Evolutionary conservation across 495 filamentous ascomycete genomes (phyloP), one percentile per base, ranked within the genome.

Genomic region (Podospora comata): DNA sequence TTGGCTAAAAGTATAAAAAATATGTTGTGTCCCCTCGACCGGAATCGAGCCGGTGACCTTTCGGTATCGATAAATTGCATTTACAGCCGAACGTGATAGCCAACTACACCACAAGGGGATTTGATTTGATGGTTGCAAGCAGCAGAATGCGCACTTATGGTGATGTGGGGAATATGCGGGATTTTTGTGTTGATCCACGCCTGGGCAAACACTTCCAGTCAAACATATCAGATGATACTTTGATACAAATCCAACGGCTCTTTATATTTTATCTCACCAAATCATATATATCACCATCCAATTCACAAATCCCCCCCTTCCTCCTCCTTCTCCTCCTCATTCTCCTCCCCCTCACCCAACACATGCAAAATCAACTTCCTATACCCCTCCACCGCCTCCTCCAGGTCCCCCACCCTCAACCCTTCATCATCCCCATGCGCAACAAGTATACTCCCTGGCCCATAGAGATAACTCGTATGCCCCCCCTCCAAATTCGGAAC

Each of bases 401-500:
- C 83, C 53, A 96, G 72, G 58, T 97, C 87, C 7, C 80, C 76
- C 16, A 93, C 85, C 16, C 79, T 89, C 65, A 98, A 75, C 67
- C 87, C 87, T 82, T 98, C 94, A 73, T 96, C 85, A 71, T 92
- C 90, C 4, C 89, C 88, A 77, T 98, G 94, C 4, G 95, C 94
- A 58, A 96, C 92, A 65, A 94, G 82, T 64, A 98, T 97, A 66
- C 82, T 91, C 0, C 94, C 94, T 0, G 92, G 93, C 0, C 93
- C 94, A 79, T 93, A 98, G 54, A 97, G 80, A 77, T 97, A 98
- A 64, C 88, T 85, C 78, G 90, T 91, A 61, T 94, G 90, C 32
- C 88, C 83, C 6, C 88, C 86, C 20, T 87, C 70, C 57, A 98
- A 74, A 67, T 92, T 88, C 1, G 92, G 91, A 39, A 97, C 88